Evolutionary conservation across 1,284 basidiomycete species (phyloP).

Genomic region (Malassezia furfur): DNA sequence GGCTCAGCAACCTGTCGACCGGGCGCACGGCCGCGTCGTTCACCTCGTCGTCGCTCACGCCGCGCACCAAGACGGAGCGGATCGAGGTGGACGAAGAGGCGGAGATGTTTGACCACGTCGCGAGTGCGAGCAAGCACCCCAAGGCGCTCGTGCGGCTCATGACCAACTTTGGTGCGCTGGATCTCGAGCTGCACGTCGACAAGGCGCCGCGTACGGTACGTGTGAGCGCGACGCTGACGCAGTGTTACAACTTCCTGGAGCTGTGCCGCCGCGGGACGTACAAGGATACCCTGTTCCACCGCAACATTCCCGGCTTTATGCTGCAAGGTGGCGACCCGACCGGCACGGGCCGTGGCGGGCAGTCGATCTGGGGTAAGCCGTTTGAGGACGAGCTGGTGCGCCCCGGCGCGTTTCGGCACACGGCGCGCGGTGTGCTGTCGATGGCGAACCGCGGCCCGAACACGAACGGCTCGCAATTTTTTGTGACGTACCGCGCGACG

Average conservation of each 20-base stretch:
- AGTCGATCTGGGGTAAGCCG: slow-evolving; percentile 87
- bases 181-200: slow-evolving; percentile 83
- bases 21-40: slow-evolving; percentile 84
- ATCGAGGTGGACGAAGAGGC: slow-evolving; percentile 83
- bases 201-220: slow-evolving; percentile 76
- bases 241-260: slow-evolving; percentile 83
- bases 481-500: slow-evolving; percentile 50
- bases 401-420: slow-evolving; percentile 34
- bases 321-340: slow-evolving; percentile 93
- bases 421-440: slow-evolving; percentile 27
- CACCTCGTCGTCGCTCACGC: slow-evolving; percentile 81
- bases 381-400: slow-evolving; percentile 81
- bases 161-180: slow-evolving; percentile 79
- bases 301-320: slow-evolving; percentile 95
- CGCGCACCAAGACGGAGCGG: slow-evolving; percentile 65
- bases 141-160: slow-evolving; percentile 58
- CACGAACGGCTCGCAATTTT: slow-evolving; percentile 43
- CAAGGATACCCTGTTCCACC: slow-evolving; percentile 74
- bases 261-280: slow-evolving; percentile 64
- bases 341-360: slow-evolving; percentile 83
- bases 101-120: slow-evolving; percentile 70
- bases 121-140: not conserved
- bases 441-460: slow-evolving; percentile 45
- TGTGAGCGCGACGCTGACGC: not conserved
- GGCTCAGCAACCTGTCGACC: slow-evolving; percentile 51